A percentile compares a stretch with the other conserved stretches of the same genome.
Evolutionary conservation across 257 asterid species (phyloP).

Genomic region (Lantana camara): DNA sequence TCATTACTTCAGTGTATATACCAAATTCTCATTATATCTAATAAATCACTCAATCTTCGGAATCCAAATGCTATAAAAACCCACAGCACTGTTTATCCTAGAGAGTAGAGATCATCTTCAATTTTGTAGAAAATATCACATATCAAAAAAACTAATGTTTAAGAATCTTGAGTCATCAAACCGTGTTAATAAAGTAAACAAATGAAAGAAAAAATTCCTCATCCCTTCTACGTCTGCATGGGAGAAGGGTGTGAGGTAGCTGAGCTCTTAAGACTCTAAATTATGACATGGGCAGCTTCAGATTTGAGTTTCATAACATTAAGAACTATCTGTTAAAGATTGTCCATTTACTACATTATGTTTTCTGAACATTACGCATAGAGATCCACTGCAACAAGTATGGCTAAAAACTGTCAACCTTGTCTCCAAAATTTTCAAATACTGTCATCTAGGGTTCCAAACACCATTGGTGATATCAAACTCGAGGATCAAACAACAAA

Average conservation of each 20-base stretch:
- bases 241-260: not conserved
- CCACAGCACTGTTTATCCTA: not conserved
- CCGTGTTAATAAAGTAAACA: not conserved
- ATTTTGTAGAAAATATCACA: not conserved
- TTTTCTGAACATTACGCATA: not conserved
- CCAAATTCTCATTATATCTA: not conserved
- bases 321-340: not conserved
- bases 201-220: not conserved
- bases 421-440: not conserved
- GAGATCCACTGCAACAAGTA: not conserved
- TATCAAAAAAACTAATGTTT: not conserved
- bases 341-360: not conserved
- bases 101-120: not conserved
- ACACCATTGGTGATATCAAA: not conserved
- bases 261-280: not conserved
- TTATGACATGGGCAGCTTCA: not conserved
- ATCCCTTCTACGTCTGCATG: not conserved
- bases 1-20: not conserved
- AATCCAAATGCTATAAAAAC: not conserved
- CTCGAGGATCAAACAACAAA: not conserved
- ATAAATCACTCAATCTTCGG: not conserved
- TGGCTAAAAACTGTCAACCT: not conserved
- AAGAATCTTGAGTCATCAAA: not conserved
- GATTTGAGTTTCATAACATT: not conserved
- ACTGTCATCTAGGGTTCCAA: not conserved